Evolutionary conservation across 495 filamentous ascomycete species (phyloP), one percentile per base, ranked within the genome.

Genomic region (Amphirosellinia nigrospora): DNA sequence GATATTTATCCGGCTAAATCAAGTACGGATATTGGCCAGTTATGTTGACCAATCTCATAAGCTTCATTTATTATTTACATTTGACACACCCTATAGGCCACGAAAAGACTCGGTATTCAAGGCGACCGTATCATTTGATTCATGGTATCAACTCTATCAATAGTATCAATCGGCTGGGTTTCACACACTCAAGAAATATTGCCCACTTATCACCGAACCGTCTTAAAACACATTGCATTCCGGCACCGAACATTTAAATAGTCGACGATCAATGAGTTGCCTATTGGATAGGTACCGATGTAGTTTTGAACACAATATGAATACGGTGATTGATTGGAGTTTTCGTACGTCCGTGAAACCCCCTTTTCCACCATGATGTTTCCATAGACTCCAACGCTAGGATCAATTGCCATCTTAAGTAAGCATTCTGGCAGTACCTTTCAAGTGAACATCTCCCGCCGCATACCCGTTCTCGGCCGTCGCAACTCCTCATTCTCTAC

Each of bases 381-480:
- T 10, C n/a, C 45, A 26, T 52, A 15, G 9, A 52, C 3, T 4
- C 10, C 21, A 26, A 52, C 6, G 28, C 8, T 4, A 52, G 23
- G 21, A 56, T 16, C 16, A n/a, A 58, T 21, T 6, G 21, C 26
- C 28, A 9, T 5, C 55, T 3, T 7, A 34, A 34, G 55, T 36
- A 11, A n/a, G 1, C 16, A 2, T 21, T 21, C 21, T 23, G 32
- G 21, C 32, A 58, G 32, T n/a, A n/a, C 19, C 21, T 23, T 1
- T 61, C 36, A 61, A 58, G 55, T 58, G 32, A 58, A 58, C 55
- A 58, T 58, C 7, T 38, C 19, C 32, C 32, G 30, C 36, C 58
- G n/a, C 9, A 26, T 1, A 0, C 6, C 19, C 23, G 38, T 30
- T 45, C 39, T 63, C 41, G 38, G 38, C 39, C 60, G 13, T 46